phyloP scores from a whole-genome alignment of 1,284 basidiomycete species.

The Leccinum huronense region DNA sequence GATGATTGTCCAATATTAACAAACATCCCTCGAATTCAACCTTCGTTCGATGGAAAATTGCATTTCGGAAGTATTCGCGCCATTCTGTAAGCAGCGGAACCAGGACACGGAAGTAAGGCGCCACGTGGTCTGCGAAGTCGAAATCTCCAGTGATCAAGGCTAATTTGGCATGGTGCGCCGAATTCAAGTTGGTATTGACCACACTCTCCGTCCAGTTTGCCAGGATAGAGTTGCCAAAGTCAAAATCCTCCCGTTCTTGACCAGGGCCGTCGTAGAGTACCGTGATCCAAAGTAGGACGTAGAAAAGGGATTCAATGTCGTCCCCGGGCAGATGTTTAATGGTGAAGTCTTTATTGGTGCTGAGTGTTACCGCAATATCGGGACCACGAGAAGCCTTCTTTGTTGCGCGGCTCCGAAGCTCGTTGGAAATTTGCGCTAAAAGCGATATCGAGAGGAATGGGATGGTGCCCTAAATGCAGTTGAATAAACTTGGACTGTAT shows the following conservation, averaged over 20 bases:
- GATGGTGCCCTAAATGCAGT: background rate
- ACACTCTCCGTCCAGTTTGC: background rate
- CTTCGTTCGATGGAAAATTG: background rate
- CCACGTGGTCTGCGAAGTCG: background rate
- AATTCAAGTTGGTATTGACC: background rate
- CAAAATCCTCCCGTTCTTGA: background rate
- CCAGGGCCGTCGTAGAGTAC: background rate
- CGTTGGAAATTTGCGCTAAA: background rate
- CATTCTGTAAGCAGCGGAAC: background rate
- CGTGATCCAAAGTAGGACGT: background rate
- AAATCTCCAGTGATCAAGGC: background rate
- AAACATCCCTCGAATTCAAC: background rate
- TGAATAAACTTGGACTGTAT: background rate
- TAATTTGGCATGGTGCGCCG: background rate
- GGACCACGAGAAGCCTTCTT: background rate
- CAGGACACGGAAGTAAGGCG: background rate
- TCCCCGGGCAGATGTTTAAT: background rate
- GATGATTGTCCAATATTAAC: constrained; percentile 1
- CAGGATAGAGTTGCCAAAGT: background rate
- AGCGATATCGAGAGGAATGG: background rate
- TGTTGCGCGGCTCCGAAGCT: background rate
- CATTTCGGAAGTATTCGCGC: background rate
- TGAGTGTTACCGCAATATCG: background rate
- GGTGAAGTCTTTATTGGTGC: background rate
- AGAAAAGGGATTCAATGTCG: background rate